Evolutionary conservation across 1,284 basidiomycete genomes (phyloP), one percentile per base, ranked within the genome.

Genomic region (Moniliophthora roreri): DNA sequence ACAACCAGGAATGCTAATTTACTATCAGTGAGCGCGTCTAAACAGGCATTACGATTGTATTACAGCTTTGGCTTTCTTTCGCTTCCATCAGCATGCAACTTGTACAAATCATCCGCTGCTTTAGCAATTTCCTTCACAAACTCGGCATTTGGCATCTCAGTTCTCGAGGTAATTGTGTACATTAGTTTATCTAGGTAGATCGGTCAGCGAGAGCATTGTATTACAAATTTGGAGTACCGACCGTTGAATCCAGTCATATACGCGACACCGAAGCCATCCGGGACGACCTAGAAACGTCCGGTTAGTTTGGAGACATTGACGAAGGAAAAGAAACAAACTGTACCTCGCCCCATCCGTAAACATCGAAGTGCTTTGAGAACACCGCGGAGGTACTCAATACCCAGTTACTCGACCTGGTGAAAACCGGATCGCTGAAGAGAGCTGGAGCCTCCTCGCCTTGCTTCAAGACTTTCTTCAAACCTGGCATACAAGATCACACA

Each of bases 261-360:
- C 23, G 81, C 78, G 15, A 82, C 74, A 26, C 85, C 85, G 55
- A 83, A 85, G 4, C 85, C 85, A 49, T 84, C 76, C 0, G 80
- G 78, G 1, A 84, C 82, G 51, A 93, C 90, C 75, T 82, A 56
- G 38, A 40, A 52, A 53, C 57, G 53, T 2, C n/a, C 55, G 53
- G 48, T 55, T n/a, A 44, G 20, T 45, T 23, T 35, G 34, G 39
- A 45, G 24, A 41, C 13, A 11, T 1, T 11, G 32, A n/a, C 15
- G 38, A 42, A 46, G n/a, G n/a, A n/a, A 11, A 32, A 34, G n/a
- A 20, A 56, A 15, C 48, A n/a, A 24, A 59, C 69, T 8, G n/a
- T 52, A 82, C 83, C 75, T 91, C 90, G 50, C 91, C 91, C 87
- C 89, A 94, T 32, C 93, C 93, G 70, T 95, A 95, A 20, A 81